phyloP scores from a whole-genome alignment of 1,284 basidiomycete genomes.

The Phenoliferia sp. region DNA sequence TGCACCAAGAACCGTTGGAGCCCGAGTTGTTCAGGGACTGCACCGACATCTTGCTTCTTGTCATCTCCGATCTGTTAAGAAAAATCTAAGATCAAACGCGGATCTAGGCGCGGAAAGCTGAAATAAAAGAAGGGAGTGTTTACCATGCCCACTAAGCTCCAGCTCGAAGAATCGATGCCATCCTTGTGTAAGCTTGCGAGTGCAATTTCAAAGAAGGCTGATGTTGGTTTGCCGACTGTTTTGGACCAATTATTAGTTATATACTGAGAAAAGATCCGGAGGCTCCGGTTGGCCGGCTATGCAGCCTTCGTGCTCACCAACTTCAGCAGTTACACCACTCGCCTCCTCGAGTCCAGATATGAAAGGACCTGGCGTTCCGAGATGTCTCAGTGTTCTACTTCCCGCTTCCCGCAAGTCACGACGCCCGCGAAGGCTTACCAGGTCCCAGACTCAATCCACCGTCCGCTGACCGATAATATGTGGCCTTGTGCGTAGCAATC shows the following conservation, averaged over 20 bases:
- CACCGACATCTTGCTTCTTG: slow-evolving; percentile 71
- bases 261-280: no score
- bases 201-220: slow-evolving; percentile 57
- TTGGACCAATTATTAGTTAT: not conserved
- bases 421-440: no score
- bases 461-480: slow-evolving; percentile 48
- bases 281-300: not conserved
- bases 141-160: slow-evolving; percentile 49
- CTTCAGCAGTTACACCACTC: slow-evolving; percentile 49
- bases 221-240: slow-evolving; percentile 59
- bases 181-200: slow-evolving; percentile 49
- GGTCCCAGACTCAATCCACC: slow-evolving; percentile 59
- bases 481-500: slow-evolving; percentile 57
- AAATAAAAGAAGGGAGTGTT: no score
- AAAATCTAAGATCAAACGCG: no score
- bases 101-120: no score
- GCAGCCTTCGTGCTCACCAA: slow-evolving; percentile 32
- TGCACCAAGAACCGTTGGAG: slow-evolving; percentile 68
- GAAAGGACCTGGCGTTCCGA: slow-evolving; percentile 56
- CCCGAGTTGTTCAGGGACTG: slow-evolving; percentile 70
- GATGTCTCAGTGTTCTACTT: no score
- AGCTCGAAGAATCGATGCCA: slow-evolving; percentile 25
- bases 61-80: slow-evolving; percentile 52
- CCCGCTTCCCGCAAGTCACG: no score
- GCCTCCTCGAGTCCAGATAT: slow-evolving; percentile 60